A percentile compares a stretch with the other conserved stretches of the same genome.
Evolutionary conservation across 2,329 filamentous ascomycete species (phyloP).

Genomic region (Botryosphaeria agaves): DNA sequence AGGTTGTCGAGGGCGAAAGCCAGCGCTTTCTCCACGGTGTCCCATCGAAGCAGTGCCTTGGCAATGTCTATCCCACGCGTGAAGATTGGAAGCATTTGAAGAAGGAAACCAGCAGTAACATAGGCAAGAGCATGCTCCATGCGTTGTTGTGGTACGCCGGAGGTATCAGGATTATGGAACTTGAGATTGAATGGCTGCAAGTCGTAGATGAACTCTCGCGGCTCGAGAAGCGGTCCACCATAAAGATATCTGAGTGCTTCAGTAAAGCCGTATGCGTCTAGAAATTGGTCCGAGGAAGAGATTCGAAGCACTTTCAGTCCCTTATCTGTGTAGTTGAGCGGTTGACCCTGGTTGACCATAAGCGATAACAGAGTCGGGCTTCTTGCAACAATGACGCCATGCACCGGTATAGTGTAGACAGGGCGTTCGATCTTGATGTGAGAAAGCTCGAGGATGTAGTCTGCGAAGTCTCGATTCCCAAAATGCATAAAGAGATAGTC

Average conservation of each 20-base stretch:
- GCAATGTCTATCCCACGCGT: slow-evolving; percentile 43
- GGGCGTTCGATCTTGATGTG: slow-evolving; percentile 6
- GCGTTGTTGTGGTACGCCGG: slow-evolving; percentile 7
- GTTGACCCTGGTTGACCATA: slow-evolving; percentile 4
- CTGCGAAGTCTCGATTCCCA: slow-evolving; percentile 10
- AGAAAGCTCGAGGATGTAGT: slow-evolving; percentile 13
- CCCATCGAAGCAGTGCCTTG: slow-evolving; percentile 40
- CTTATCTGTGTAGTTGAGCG: no score
- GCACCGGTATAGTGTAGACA: slow-evolving; percentile 8
- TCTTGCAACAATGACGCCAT: slow-evolving; percentile 13
- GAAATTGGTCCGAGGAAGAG: slow-evolving; percentile 2
- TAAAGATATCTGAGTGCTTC: slow-evolving; percentile 14
- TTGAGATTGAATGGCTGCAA: background rate
- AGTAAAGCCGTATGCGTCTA: slow-evolving; percentile 6
- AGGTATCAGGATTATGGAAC: slow-evolving; percentile 3
- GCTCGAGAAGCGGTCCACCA: slow-evolving; percentile 10
- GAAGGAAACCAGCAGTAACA: slow-evolving; percentile 41
- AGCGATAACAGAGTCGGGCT: slow-evolving; percentile 11
- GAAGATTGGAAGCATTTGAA: slow-evolving; percentile 38
- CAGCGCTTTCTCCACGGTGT: slow-evolving; percentile 42
- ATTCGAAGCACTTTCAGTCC: slow-evolving; percentile 3
- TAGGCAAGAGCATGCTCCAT: slow-evolving; percentile 37
- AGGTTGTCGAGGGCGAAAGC: slow-evolving; percentile 38
- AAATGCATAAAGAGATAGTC: slow-evolving; percentile 12
- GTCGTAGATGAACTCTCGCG: background rate